Evolutionary conservation across 768 basidiomycete species (phyloP).

Genomic region (Tulasnella sp.): DNA sequence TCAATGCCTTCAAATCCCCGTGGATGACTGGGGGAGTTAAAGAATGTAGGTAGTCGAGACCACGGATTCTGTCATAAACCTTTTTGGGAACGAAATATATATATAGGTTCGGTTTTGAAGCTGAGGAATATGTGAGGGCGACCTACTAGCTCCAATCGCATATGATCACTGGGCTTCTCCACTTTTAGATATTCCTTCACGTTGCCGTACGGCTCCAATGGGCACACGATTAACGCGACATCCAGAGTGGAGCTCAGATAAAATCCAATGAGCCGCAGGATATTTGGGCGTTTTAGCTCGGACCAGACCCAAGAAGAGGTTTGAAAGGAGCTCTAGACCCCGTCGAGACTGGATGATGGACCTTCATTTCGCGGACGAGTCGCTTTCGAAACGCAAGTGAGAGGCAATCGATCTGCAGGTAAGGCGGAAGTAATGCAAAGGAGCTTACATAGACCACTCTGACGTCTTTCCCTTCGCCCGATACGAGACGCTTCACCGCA

Average conservation of each 20-base stretch:
- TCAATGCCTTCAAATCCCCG: neutral
- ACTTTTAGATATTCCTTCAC: neutral
- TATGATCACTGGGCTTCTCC: neutral
- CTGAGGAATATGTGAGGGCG: neutral
- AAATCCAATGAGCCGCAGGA: neutral
- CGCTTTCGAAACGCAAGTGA: no score
- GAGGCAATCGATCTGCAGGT: no score
- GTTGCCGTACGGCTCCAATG: neutral
- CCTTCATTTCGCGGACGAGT: no score
- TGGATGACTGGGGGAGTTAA: neutral
- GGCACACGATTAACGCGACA: neutral
- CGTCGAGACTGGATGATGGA: no score
- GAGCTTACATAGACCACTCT: no score
- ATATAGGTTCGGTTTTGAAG: no score
- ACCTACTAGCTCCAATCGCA: neutral
- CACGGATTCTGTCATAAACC: neutral
- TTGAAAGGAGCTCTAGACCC: no score
- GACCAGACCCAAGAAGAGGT: no score
- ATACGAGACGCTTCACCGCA: no score
- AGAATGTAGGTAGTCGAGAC: neutral
- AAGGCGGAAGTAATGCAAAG: no score
- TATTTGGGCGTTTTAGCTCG: neutral
- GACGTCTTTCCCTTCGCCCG: no score
- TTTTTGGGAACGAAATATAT: neutral
- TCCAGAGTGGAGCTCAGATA: neutral